Conservation (phyloP, 768 basidiomycete genomes). For the Dentipellis fragilis region DNA sequence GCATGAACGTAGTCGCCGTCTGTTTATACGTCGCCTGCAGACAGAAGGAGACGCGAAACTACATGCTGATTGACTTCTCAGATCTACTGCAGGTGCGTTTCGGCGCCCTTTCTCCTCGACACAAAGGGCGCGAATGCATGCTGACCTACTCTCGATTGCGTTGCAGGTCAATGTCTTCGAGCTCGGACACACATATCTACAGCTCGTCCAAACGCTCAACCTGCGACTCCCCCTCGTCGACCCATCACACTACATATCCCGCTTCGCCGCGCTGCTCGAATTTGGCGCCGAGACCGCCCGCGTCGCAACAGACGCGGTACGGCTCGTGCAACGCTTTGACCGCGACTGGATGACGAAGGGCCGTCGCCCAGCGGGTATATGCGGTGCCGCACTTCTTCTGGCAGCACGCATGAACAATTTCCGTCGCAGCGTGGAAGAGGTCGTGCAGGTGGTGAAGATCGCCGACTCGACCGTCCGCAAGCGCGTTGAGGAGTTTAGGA, state of each 20-base stretch:
- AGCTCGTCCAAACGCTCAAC: slow-evolving; percentile 81
- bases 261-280: slow-evolving; percentile 89
- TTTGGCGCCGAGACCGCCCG: slow-evolving; percentile 91
- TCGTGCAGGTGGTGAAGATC: slow-evolving; percentile 98
- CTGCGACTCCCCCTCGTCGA: slow-evolving; percentile 84
- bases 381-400: slow-evolving; percentile 88
- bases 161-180: slow-evolving; percentile 92
- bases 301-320: slow-evolving; percentile 88
- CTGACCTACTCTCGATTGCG: neutral
- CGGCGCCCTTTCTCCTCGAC: neutral
- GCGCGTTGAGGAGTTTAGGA: slow-evolving; percentile 89
- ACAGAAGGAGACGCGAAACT: slow-evolving; percentile 80
- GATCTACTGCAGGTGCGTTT: slow-evolving; percentile 73
- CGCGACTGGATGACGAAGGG: slow-evolving; percentile 97
- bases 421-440: slow-evolving; percentile 83
- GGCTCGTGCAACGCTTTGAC: slow-evolving; percentile 89
- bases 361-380: slow-evolving; percentile 92
- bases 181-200: slow-evolving; percentile 91
- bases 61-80: slow-evolving; percentile 99
- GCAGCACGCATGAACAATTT: slow-evolving; percentile 99
- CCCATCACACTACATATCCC: slow-evolving; percentile 92
- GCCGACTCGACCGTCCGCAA: slow-evolving; percentile 93
- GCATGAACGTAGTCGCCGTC: slow-evolving; percentile 88
- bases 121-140: neutral
- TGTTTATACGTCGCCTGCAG: slow-evolving; percentile 93